Percentiles rank a stretch among this genome's conserved stretches.
phyloP scores from a whole-genome alignment of 495 filamentous ascomycete species.

The Recurvomyces mirabilis region DNA sequence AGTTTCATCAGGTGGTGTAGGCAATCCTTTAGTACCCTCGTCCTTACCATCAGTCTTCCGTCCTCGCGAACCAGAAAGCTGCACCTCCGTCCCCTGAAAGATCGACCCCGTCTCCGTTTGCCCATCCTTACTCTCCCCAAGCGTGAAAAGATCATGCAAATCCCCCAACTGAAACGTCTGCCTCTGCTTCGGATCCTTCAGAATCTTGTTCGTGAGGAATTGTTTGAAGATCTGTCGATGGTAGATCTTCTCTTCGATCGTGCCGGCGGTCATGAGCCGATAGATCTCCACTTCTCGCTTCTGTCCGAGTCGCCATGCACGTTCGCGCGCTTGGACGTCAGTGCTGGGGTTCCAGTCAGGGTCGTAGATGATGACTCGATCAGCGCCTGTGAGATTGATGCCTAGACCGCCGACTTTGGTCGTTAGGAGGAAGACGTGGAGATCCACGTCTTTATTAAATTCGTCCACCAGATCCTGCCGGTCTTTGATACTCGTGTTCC shows the following conservation, averaged over 20 bases:
- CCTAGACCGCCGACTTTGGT: conserved; percentile 92
- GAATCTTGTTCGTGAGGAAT: conserved; percentile 85
- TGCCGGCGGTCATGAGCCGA: conserved; percentile 90
- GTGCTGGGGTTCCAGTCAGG: conserved; percentile 97
- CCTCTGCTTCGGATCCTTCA: conserved; percentile 81
- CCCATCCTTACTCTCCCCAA: conserved; percentile 54
- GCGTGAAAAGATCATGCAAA: conserved; percentile 79
- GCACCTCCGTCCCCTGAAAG: conserved; percentile 72
- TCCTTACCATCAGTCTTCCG: too few relatives aligned
- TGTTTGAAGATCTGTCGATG: conserved; percentile 97
- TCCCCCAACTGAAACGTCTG: conserved; percentile 77
- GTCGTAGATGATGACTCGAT: conserved; percentile 93
- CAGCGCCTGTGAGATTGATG: conserved; percentile 85
- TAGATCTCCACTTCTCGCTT: conserved; percentile 90
- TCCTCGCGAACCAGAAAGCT: conserved; percentile 44
- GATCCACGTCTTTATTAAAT: conserved; percentile 69
- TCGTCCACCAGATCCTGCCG: conserved; percentile 78
- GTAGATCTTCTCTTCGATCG: conserved; percentile 98
- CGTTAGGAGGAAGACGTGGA: conserved; percentile 85
- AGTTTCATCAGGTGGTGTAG: conserved; percentile 22
- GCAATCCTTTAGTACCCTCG: conserved; percentile 13
- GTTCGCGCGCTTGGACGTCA: conserved; percentile 86
- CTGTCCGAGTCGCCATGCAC: conserved; percentile 91
- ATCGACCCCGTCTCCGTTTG: conserved; percentile 72
- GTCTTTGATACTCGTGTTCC: conserved; percentile 68